Conservation (phyloP, 495 filamentous ascomycete species). For the Xylaria flabelliformis region DNA sequence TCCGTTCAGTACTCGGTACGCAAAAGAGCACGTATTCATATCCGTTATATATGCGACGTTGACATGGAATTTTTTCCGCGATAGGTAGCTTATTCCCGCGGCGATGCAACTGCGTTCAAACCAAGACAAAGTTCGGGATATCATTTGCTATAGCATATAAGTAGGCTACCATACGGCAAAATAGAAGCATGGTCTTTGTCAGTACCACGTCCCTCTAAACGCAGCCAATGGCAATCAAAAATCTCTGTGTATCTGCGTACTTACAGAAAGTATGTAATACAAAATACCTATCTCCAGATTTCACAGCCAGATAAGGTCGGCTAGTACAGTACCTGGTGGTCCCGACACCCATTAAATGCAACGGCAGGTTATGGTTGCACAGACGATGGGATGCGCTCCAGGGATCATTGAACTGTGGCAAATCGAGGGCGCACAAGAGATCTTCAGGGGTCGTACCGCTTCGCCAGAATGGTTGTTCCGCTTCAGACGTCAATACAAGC, state of each 20-base stretch:
- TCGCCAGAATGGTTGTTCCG: not conserved
- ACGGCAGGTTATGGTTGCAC: conserved; percentile 20
- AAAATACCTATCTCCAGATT: not conserved
- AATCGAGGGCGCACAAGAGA: conserved; percentile 20
- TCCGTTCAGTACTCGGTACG: not conserved
- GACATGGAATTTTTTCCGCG: not conserved
- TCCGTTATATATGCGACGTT: not conserved
- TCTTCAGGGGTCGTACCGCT: conserved; percentile 19
- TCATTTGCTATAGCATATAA: not conserved
- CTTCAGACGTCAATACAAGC: conserved; percentile 18
- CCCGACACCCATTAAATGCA: conserved; percentile 10
- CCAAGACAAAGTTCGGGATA: not conserved
- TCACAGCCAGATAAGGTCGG: conserved; percentile 2
- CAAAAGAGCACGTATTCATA: not conserved
- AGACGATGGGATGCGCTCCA: conserved; percentile 21
- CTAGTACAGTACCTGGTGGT: not conserved
- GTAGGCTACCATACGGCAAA: conserved; percentile 6
- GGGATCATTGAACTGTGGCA: conserved; percentile 14
- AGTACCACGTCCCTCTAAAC: not conserved
- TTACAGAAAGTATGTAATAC: conserved; percentile 6
- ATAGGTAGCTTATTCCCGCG: not conserved
- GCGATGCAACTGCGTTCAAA: not conserved
- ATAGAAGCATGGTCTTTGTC: conserved; percentile 6
- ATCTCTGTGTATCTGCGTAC: not conserved
- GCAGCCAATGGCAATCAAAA: conserved; percentile 3